Evolutionary conservation across 23 red algal species (phyloP).

Genomic region (Gracilaria vermiculophylla): DNA sequence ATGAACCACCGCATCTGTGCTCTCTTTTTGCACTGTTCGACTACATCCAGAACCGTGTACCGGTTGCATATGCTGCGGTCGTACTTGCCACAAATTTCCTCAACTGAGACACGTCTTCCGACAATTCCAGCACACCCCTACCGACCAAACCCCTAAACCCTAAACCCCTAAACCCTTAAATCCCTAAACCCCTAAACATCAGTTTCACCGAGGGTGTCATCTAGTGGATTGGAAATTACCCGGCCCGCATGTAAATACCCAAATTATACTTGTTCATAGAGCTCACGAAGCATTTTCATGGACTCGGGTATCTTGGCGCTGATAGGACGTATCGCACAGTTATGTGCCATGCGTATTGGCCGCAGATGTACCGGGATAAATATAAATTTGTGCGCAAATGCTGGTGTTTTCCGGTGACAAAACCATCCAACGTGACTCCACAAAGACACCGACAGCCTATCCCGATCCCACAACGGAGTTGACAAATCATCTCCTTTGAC

Average conservation of each 20-base stretch:
- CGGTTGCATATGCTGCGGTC: no score
- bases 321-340: neutral
- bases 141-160: no score
- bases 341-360: neutral
- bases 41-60: no score
- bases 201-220: neutral
- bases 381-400: neutral
- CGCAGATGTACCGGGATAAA: neutral
- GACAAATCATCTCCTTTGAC: neutral
- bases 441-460: neutral
- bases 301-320: neutral
- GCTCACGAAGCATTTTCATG: neutral
- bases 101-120: neutral
- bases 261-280: neutral
- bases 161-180: no score
- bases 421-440: neutral
- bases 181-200: no score
- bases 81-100: neutral
- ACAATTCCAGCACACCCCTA: neutral
- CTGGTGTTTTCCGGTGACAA: neutral
- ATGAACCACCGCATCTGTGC: neutral
- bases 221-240: neutral
- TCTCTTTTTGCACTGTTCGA: neutral
- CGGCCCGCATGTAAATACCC: neutral
- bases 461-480: neutral